Evolutionary conservation across 2,329 filamentous ascomycete species (phyloP), one percentile per base, ranked within the genome.

Genomic region (Botryosphaeria agaves): DNA sequence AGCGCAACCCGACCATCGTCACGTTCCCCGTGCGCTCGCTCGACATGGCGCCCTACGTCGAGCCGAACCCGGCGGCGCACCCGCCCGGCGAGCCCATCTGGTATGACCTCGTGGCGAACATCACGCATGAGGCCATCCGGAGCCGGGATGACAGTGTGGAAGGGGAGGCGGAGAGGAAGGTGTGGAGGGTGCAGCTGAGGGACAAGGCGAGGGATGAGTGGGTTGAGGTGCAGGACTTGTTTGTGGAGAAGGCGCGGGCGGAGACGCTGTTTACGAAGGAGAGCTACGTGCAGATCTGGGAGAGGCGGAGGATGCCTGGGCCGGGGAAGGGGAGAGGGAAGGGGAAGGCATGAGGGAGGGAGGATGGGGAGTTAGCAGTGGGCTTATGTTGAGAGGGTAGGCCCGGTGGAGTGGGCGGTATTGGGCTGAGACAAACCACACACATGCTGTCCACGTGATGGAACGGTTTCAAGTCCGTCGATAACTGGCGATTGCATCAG

Each of bases 1-100:
- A 95, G 57, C 79, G 89, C 30, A 98, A 98, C 52, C 89, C 87
- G 1, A 98, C 89, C 7, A 98, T 98, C 46, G 89, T 98, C 38
- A 95, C 87, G 0, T 98, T 95, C 53, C 82, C 87, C 39, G 77
- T 82, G 4, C 69, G 76, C 47, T 72, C 76, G 25, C 71, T 98
- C 6, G 84, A 98, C 51, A 76, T 94, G 62, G 68, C 75, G 4
- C 84, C 85, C 0, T 95, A 89, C 45, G 83, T 93, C 8, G 83
- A 95, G 56, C 85, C 87, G 0, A 82, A 85, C 45, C 79, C 82
- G 0, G 56, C 64, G 4, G 49, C 77, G 21, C 72, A 77, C 51
- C 68, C 75, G 0, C 70, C 71, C 0, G 72, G 77, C 2, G 83
- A 92, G 49, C 84, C 87, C 2, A 81, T 95, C 41, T 75, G 79